A percentile compares a stretch with the other conserved stretches of the same genome.
Conservation (phyloP, 129 eudicot genomes). For the Dittrichia graveolens region DNA sequence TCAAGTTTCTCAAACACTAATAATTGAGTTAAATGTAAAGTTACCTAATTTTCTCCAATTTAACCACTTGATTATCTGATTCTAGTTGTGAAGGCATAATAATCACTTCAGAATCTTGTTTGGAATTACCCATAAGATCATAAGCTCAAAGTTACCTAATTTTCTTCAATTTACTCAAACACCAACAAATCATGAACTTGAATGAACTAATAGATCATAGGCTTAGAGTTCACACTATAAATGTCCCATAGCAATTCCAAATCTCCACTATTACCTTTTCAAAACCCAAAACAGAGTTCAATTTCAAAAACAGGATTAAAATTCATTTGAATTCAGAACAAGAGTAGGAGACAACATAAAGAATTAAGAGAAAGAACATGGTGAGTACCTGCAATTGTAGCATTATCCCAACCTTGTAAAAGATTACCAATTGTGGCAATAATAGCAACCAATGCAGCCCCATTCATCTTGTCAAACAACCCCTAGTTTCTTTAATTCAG, state of each 20-base stretch:
- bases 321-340: background rate
- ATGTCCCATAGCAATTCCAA: too few species aligned
- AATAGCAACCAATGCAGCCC: constrained; percentile 71
- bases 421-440: constrained; percentile 74
- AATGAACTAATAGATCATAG: background rate
- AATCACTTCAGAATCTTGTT: background rate
- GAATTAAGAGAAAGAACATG: constrained; percentile 5
- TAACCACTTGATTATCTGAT: background rate
- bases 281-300: background rate
- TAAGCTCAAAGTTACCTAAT: too few species aligned
- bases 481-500: background rate
- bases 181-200: background rate
- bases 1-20: background rate
- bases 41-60: background rate
- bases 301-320: background rate
- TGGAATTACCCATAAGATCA: background rate
- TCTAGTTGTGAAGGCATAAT: background rate
- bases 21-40: background rate
- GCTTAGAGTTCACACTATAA: too few species aligned
- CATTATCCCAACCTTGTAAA: constrained; percentile 88
- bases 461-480: constrained; percentile 50
- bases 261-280: background rate
- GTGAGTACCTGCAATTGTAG: constrained; percentile 70
- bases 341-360: background rate
- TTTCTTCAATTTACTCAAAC: too few species aligned